phyloP scores from a whole-genome alignment of 1,284 basidiomycete species.

The Pascua guehoae region DNA sequence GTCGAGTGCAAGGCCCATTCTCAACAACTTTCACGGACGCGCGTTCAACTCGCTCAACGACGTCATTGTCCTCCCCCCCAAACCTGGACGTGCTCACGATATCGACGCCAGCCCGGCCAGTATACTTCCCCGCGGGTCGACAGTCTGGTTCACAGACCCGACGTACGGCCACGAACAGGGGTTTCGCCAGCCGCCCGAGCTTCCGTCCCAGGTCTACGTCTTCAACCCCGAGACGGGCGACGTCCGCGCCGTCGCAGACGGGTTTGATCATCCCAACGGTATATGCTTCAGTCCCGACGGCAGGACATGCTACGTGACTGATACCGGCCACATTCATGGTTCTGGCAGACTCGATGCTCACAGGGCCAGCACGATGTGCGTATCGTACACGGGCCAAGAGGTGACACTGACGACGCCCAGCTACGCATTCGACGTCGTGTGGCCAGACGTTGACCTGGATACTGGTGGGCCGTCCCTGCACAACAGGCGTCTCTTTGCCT shows the following conservation, averaged over 20 bases:
- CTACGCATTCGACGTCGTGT: no score
- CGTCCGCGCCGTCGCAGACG: slow-evolving; percentile 67
- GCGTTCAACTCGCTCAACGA: slow-evolving; percentile 81
- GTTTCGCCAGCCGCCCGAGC: slow-evolving; percentile 62
- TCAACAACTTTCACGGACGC: slow-evolving; percentile 69
- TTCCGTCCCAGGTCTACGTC: slow-evolving; percentile 70
- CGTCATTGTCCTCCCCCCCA: slow-evolving; percentile 65
- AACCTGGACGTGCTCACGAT: background rate
- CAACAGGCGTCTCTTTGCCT: slow-evolving; percentile 59
- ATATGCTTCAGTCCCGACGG: slow-evolving; percentile 63
- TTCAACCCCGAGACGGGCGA: slow-evolving; percentile 62
- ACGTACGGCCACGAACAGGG: slow-evolving; percentile 54
- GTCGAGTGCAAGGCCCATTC: slow-evolving; percentile 28
- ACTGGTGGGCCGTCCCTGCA: no score
- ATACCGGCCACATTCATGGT: slow-evolving; percentile 39
- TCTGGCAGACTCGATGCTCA: slow-evolving; percentile 54
- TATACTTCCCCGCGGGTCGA: no score
- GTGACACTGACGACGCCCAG: no score
- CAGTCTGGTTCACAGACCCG: slow-evolving; percentile 52
- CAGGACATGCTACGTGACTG: slow-evolving; percentile 58
- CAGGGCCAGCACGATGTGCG: no score
- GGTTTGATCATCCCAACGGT: slow-evolving; percentile 52
- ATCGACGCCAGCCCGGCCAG: no score
- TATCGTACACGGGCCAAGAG: no score
- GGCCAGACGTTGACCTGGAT: no score